phyloP scores from a whole-genome alignment of 306 rosid genomes.

The Sesbania bispinosa region DNA sequence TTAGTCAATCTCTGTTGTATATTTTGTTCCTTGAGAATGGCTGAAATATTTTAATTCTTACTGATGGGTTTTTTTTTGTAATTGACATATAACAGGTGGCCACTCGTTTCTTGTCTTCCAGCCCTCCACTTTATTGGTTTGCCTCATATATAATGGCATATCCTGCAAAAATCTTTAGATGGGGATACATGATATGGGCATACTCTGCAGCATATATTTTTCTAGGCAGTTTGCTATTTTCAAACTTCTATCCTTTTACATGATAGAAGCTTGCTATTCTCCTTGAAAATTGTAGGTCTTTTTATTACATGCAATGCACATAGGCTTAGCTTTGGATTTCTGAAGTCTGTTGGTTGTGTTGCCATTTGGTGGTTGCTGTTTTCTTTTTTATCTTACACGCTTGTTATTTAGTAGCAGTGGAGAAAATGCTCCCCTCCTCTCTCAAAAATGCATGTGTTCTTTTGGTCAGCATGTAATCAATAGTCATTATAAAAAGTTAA shows the following conservation, averaged over 20 bases:
- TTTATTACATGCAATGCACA: background rate
- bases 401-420: too few relatives aligned
- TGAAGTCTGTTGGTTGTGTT: background rate
- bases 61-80: conserved; percentile 3
- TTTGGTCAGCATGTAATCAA: too few relatives aligned
- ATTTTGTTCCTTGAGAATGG: conserved; percentile 15
- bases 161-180: conserved; percentile 32
- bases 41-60: background rate
- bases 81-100: conserved; percentile 60
- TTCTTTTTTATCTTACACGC: conserved; percentile 12
- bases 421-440: too few relatives aligned
- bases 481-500: too few relatives aligned
- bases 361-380: conserved; percentile 7
- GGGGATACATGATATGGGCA: conserved; percentile 81
- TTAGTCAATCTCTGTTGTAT: background rate
- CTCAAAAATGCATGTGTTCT: too few relatives aligned
- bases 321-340: conserved; percentile 1
- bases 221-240: conserved; percentile 83
- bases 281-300: background rate
- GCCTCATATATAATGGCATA: conserved; percentile 58
- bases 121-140: conserved; percentile 91
- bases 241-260: conserved; percentile 91
- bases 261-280: conserved; percentile 30
- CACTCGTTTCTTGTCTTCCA: conserved; percentile 85
- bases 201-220: conserved; percentile 74